These are phyloP conservation scores for Penicillium sp. DNA, from an alignment of 2,329 filamentous ascomycete species.

Conservation along the genomic window DNA sequence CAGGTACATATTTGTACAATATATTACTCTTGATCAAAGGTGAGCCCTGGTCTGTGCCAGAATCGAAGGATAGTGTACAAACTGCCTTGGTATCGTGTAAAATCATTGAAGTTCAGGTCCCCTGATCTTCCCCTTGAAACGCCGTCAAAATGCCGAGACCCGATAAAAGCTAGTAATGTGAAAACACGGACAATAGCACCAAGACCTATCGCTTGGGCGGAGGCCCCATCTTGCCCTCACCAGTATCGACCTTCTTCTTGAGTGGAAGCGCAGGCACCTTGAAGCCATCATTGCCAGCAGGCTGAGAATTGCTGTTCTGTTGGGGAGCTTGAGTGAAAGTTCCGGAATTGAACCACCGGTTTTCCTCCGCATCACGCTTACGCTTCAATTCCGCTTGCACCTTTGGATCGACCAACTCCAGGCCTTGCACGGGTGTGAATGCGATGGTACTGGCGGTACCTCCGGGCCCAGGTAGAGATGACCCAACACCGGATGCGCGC, in stretches of 20 bases:
- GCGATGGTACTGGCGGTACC: constrained; percentile 84
- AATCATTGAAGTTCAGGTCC: constrained; percentile 11
- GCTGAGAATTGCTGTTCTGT: constrained; percentile 27
- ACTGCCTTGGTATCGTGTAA: constrained; percentile 20
- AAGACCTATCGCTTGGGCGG: constrained; percentile 34
- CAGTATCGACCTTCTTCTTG: constrained; percentile 68
- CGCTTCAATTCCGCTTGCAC: constrained; percentile 79
- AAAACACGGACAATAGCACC: constrained; percentile 4
- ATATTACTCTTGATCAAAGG: not conserved
- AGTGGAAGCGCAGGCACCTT: constrained; percentile 74
- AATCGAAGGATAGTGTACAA: constrained; percentile 11
- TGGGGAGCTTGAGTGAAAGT: constrained; percentile 82
- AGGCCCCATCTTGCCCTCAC: constrained; percentile 53
- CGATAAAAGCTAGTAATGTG: constrained; percentile 1
- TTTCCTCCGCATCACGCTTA: constrained; percentile 90
- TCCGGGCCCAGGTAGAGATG: constrained; percentile 58
- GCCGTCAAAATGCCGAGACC: constrained; percentile 19
- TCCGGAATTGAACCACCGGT: constrained; percentile 96
- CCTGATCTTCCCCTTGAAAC: constrained; percentile 15
- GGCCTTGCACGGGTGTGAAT: constrained; percentile 89
- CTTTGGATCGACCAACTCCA: constrained; percentile 94
- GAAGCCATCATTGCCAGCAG: constrained; percentile 61
- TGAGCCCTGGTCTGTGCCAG: not conserved
- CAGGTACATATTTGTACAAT: no score
- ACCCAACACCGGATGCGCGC: constrained; percentile 75